Base-by-base conservation (phyloP, 805 yeast species). In the Sungouiella blattae region DNA sequence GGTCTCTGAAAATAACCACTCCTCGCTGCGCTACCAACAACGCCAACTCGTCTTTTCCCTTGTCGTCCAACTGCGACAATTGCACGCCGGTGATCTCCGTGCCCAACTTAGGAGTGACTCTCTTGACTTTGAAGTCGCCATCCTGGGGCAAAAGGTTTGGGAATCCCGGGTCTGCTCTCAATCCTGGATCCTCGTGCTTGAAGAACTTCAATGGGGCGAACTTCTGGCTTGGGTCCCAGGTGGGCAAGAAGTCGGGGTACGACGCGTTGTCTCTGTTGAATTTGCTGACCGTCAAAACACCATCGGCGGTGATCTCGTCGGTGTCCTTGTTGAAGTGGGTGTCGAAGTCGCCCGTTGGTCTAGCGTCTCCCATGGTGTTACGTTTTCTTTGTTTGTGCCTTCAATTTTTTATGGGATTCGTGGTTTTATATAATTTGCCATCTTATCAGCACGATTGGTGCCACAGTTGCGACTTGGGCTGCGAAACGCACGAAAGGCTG, bases 41-140 rank as follows among this genome's bases (percentile, higher is more conserved):
- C 3, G 89, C 87, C 40, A 83, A 67, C 44, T 83, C 91, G 47
- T 83, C 80, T 55, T 78, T 79, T 22, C 73, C 87, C 13, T 61
- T 58, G 31, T 67, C 69, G 35, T 68, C 55, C 42, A 83, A 68
- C 27, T 66, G 56, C 14, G 82, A 73, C 35, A 82, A 63, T 51
- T 80, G 87, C 30, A 83, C 52, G 24, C 82, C 83, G 18, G 58
- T 58, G 30, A 84, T 62, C 43, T 78, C 86, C 13, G 80, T 64
- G 14, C 93, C 94, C 34, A 85, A 65, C 50, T 76, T 81, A 20
- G 93, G 91, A 1, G 86, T 76, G 25, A 83, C 55, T 33, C 50
- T 57, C 43, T 71, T 73, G 30, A 53, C 52, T 17, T 54, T 40
- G 16, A 47, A 48, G 24, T 46, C 42, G 7, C 22, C 56, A 41